Conservation (phyloP, 257 asterid species). For the Plantago major region DNA sequence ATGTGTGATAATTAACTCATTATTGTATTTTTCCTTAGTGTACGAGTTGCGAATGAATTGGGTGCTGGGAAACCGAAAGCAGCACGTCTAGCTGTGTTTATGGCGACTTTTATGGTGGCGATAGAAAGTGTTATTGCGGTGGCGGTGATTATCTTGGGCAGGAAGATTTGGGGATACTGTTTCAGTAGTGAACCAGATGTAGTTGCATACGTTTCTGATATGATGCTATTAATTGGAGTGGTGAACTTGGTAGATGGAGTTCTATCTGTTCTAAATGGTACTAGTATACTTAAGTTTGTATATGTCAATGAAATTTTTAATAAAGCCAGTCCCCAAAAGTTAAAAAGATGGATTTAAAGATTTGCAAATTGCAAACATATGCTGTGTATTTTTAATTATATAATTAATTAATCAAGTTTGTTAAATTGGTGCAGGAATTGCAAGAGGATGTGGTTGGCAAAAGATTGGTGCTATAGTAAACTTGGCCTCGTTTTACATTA, state of each 20-base stretch:
- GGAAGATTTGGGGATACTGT: conserved; percentile 58
- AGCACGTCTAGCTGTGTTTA: conserved; percentile 51
- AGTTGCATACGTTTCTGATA: conserved; percentile 44
- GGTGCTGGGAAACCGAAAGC: conserved; percentile 58
- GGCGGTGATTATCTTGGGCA: conserved; percentile 35
- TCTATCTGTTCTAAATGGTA: conserved; percentile 49
- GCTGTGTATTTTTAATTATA: no score
- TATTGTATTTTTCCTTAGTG: conserved; percentile 17
- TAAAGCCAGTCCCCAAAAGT: no score
- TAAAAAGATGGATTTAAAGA: no score
- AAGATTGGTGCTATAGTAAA: conserved; percentile 63
- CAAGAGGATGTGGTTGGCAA: conserved; percentile 82
- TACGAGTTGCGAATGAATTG: conserved; percentile 61
- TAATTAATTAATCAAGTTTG: neutral
- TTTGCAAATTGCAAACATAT: neutral
- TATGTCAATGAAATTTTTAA: no score
- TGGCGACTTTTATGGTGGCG: conserved; percentile 45
- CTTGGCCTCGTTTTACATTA: conserved; percentile 52
- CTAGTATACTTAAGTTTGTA: no score
- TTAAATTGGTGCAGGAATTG: conserved; percentile 30
- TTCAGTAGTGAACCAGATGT: conserved; percentile 46
- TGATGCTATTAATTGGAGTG: conserved; percentile 49
- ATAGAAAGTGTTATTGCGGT: conserved; percentile 47
- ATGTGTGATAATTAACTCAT: neutral
- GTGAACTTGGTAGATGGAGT: conserved; percentile 52